Base-by-base conservation (phyloP, 2,329 filamentous ascomycete species). In the Ophiostoma sp. region DNA sequence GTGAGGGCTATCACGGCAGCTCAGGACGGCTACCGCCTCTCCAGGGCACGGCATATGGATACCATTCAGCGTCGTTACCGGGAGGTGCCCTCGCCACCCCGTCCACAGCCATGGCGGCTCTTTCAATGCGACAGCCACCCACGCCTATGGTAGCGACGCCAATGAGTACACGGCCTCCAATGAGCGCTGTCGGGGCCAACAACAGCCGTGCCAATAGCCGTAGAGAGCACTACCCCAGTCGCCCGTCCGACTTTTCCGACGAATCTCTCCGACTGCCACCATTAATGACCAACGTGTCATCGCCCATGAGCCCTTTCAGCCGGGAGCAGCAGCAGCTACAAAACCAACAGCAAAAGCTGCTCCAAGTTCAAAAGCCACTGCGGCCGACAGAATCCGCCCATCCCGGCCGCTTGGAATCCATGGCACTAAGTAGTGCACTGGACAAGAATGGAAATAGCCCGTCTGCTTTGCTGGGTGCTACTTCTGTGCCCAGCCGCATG, bases 201-300 rank as follows among this genome's bases (percentile, higher is more conserved):
- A 27, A 27, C 3, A n/a, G 16, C 7, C 38, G 41, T 7, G 49
- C 60, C 6, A 62, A 12, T 42, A 49, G 16, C 44, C 64, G 58
- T 40, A 9, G 67, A 64, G 55, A 68, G 9, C 69, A 66, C 3
- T 66, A 70, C 40, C 27, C 71, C 8, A 66, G 18, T 9, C 16
- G 11, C 16, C 45, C 68, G 16, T 47, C 67, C 6, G 65, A 58
- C 4, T 69, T 69, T 8, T 47, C 65, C 70, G 82, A 85, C 69
- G 82, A 85, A 71, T 84, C 83, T 6, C 78, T 86, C 9, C 79
- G 81, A 42, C 76, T 87, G 18, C 83, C 84, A 0, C 84, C 84
- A 1, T 75, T 87, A 47, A 82, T 85, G 73, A 85, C 79, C 73
- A 76, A 77, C 14, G 42, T 66, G 1, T 12, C 60, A 8, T n/a